Evolutionary conservation across 2,329 filamentous ascomycete species (phyloP), one percentile per base, ranked within the genome.

Genomic region (Exophiala aquamarina): DNA sequence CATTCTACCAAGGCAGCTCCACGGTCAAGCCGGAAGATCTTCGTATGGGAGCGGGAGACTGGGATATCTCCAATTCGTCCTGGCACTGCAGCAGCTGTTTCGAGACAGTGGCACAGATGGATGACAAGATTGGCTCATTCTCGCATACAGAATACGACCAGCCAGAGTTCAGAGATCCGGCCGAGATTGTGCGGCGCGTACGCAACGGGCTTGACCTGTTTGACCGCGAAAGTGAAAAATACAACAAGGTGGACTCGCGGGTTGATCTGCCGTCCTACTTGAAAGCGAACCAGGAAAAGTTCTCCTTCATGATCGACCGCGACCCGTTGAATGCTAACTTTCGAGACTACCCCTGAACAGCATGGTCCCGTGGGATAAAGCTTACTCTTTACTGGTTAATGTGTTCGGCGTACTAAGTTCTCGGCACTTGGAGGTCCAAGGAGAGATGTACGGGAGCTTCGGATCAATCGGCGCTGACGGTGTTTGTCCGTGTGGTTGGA

Each of bases 21-120:
- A 84, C 81, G 5, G 66, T 84, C 36, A 62, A 66, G 15, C 81
- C 81, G 0, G 71, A 71, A 19, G 72, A 81, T 55, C 67, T 84
- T 41, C 75, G 80, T 18, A 70, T 45, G 41, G 33, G 33, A 5
- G 14, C 11, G 8, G 35, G 31, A 5, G 64, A 28, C 63, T 66
- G 33, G 38, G 45, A 46, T 32, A 44, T 52, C 72, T 79, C 50
- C 71, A 70, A 79, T 55, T 76, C 78, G 1, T 74, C 67, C 0
- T 84, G 81, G 81, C 80, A 84, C 62, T 84, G 81, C 68, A 81
- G 76, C 41, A 77, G 70, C 45, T 84, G 81, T 65, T 82, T 82
- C 60, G 65, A 70, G 14, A 82, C 77, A 0, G 63, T 84, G 13
- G 69, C 68, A 3, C 74, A 81, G 60, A 68, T 82, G 55, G 64